Base-by-base conservation (phyloP, 495 filamentous ascomycete genomes). In the Hyaloscypha bicolor region DNA sequence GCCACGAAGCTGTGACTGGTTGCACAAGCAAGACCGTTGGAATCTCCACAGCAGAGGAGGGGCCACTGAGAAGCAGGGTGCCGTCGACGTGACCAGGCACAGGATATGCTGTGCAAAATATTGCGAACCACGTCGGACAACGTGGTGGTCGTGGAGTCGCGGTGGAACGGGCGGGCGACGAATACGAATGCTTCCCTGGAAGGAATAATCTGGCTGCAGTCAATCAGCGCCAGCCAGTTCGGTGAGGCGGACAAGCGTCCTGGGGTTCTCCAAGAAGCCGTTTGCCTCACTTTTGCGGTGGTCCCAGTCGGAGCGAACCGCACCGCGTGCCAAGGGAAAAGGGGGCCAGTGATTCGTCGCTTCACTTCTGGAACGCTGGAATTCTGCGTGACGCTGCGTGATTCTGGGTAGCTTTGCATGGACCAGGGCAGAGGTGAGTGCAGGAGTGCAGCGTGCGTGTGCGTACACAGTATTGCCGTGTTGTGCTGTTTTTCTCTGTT, bases 121-220 rank as follows among this genome's bases (percentile, higher is more conserved):
- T 60, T 69, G 66, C 66, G 66, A 69, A 64, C 66, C 66, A 69
- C 39, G n/a, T 64, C 33, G 45, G 31, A 29, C 66, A 64, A 69
- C 62, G 66, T 64, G 61, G 55, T 39, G 61, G 25, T 25, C 25
- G 25, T 2, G 25, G 25, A 25, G 37, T 21, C 30, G 5, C 33
- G 55, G 66, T 63, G 66, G 66, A 68, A 63, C 35, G 52, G 56
- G 22, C 14, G 60, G 33, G 25, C 32, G 37, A 56, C 55, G 62
- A 69, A 35, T 65, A 32, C 32, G 60, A 55, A 60, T 37, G 22
- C 51, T 63, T 37, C 59, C 35, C 30, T 57, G 22, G 33, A 30
- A 53, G 55, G 55, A 55, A 61, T 64, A 22, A 64, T 52, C n/a
- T 22, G 9, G 63, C n/a, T 58, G 55, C 55, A 32, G 21, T 60